These are phyloP conservation scores for Chaetomium tenue DNA, from an alignment of 495 filamentous ascomycete genomes.

Conservation along the genomic window DNA sequence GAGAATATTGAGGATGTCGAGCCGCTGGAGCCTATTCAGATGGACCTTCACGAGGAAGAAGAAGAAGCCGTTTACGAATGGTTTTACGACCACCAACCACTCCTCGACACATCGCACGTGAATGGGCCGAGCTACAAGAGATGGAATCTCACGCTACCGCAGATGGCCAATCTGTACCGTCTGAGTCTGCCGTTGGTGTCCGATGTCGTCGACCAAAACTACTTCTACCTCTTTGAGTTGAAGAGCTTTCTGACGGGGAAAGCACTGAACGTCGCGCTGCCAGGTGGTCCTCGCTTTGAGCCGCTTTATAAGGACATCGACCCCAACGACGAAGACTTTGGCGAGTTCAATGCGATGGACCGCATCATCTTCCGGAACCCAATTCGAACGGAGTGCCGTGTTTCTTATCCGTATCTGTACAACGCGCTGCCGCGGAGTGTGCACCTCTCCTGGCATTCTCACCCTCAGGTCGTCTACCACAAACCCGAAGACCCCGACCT, in stretches of 20 bases:
- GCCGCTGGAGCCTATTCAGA: slow-evolving; percentile 95
- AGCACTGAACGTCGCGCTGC: slow-evolving; percentile 94
- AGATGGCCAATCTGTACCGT: slow-evolving; percentile 94
- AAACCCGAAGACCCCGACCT: slow-evolving; percentile 83
- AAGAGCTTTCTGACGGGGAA: slow-evolving; percentile 96
- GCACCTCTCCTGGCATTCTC: slow-evolving; percentile 87
- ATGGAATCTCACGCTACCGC: slow-evolving; percentile 91
- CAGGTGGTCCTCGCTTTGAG: slow-evolving; percentile 95
- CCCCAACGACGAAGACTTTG: slow-evolving; percentile 98
- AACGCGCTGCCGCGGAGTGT: slow-evolving; percentile 96
- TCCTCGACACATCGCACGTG: slow-evolving; percentile 88
- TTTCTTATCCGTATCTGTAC: slow-evolving; percentile 92
- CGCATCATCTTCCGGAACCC: slow-evolving; percentile 98
- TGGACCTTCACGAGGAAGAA: slow-evolving; percentile 97
- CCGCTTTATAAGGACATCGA: slow-evolving; percentile 99
- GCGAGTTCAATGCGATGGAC: slow-evolving; percentile 99
- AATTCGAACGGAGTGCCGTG: slow-evolving; percentile 93
- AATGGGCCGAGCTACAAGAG: slow-evolving; percentile 96
- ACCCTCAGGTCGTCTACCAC: slow-evolving; percentile 90
- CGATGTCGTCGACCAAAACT: slow-evolving; percentile 93
- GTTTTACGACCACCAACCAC: slow-evolving; percentile 95
- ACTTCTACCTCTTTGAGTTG: slow-evolving; percentile 96
- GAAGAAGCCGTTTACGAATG: slow-evolving; percentile 89
- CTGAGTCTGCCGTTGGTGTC: slow-evolving; percentile 88
- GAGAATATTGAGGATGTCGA: slow-evolving; percentile 99